phyloP scores from a whole-genome alignment of 192 early-diverging fungal genomes.

The Coemansia sp. region DNA sequence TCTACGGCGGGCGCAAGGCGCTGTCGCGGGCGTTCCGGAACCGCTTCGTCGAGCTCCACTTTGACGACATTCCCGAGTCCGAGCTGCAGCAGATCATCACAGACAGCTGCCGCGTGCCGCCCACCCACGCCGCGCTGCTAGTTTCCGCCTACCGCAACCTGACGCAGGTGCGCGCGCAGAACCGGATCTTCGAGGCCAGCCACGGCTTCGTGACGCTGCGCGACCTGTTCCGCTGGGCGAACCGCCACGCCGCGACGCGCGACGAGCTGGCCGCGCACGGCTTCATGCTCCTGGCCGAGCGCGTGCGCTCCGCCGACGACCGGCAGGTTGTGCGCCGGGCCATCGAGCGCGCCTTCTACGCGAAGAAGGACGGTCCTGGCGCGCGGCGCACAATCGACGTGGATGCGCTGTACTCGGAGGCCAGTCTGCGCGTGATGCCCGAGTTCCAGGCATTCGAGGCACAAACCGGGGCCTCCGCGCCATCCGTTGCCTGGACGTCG shows the following conservation, averaged over 20 bases:
- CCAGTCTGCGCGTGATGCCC: conserved; percentile 30
- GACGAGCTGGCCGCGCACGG: conserved; percentile 91
- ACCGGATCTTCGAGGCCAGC: conserved; percentile 92
- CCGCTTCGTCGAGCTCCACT: conserved; percentile 95
- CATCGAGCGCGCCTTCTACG: conserved; percentile 79
- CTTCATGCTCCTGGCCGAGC: conserved; percentile 92
- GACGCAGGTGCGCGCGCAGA: conserved; percentile 69
- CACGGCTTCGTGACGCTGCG: conserved; percentile 94
- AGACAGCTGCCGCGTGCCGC: conserved; percentile 79
- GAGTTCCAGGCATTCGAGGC: conserved; percentile 44
- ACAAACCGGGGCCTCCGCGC: background rate
- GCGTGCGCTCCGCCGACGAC: conserved; percentile 81
- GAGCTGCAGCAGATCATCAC: conserved; percentile 92
- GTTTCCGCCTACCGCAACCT: conserved; percentile 85
- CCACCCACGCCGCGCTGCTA: conserved; percentile 79
- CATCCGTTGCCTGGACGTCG: conserved; percentile 81
- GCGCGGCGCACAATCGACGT: conserved; percentile 21
- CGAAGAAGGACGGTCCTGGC: conserved; percentile 53
- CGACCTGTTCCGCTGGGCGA: conserved; percentile 97
- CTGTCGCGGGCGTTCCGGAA: conserved; percentile 96
- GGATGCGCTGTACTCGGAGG: conserved; percentile 34
- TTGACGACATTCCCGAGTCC: conserved; percentile 90
- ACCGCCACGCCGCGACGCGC: conserved; percentile 73
- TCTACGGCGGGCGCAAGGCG: conserved; percentile 95
- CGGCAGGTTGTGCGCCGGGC: conserved; percentile 75